A percentile compares a stretch with the other conserved stretches of the same genome.
Evolutionary conservation across 768 basidiomycete genomes (phyloP).

Genomic region (Rickenella mellea): DNA sequence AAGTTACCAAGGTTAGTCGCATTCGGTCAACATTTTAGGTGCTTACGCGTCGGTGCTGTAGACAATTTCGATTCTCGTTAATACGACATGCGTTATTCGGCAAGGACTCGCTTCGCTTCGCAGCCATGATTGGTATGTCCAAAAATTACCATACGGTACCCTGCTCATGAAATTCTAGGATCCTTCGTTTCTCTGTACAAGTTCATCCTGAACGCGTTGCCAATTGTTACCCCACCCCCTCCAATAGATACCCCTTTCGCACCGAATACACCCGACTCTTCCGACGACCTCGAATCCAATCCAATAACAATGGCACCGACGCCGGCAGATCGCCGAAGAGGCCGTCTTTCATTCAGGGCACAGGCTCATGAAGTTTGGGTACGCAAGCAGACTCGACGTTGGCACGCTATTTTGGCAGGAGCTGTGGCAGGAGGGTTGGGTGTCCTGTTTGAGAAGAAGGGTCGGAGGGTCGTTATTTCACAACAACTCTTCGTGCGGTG

Average conservation of each 20-base stretch:
- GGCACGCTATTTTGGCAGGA: constrained; percentile 78
- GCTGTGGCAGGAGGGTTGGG: constrained; percentile 63
- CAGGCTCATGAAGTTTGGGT: constrained; percentile 56
- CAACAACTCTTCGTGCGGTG: constrained; percentile 88
- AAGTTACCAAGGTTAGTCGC: constrained; percentile 50
- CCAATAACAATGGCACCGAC: constrained; percentile 2
- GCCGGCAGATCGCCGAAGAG: constrained; percentile 21
- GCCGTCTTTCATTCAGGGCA: constrained; percentile 52
- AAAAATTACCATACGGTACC: neutral
- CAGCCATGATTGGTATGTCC: constrained; percentile 70
- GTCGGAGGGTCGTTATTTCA: constrained; percentile 56
- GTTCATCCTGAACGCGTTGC: constrained; percentile 67
- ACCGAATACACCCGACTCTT: constrained; percentile 20
- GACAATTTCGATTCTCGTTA: constrained; percentile 52
- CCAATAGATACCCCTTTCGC: constrained; percentile 21
- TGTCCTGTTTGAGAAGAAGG: constrained; percentile 68
- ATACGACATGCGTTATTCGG: constrained; percentile 82
- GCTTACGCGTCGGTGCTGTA: constrained; percentile 17
- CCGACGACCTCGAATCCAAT: constrained; percentile 15
- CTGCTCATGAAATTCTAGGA: constrained; percentile 27
- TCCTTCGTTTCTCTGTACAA: constrained; percentile 76
- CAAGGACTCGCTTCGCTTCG: constrained; percentile 72
- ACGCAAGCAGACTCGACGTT: constrained; percentile 57
- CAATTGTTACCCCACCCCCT: constrained; percentile 43
- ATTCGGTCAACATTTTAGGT: neutral